Percentiles rank a stretch among this genome's conserved stretches.
Evolutionary conservation across 495 filamentous ascomycete genomes (phyloP).

Genomic region (Collariella sp.): DNA sequence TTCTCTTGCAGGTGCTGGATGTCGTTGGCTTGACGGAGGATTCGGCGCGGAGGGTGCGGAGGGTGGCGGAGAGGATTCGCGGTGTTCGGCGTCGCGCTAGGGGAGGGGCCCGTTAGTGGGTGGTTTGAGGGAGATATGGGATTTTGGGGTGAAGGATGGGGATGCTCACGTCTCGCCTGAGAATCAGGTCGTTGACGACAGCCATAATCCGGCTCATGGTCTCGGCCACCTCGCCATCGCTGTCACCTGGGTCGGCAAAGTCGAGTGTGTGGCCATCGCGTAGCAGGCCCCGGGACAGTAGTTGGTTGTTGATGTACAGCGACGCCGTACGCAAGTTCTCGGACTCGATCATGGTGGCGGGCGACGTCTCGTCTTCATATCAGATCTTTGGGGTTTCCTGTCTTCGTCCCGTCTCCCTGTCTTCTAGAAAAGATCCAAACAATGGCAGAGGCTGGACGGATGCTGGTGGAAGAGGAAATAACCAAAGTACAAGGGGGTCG

Average conservation of each 20-base stretch:
- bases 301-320: conserved; percentile 90
- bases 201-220: conserved; percentile 85
- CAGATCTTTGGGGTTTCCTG: not conserved
- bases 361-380: conserved; percentile 6
- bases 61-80: conserved; percentile 71
- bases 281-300: conserved; percentile 80
- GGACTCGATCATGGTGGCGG: conserved; percentile 54
- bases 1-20: conserved; percentile 55
- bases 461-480: not conserved
- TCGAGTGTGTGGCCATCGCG: conserved; percentile 78
- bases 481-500: not conserved
- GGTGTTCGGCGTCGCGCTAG: conserved; percentile 81
- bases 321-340: conserved; percentile 81
- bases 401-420: not conserved
- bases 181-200: conserved; percentile 82
- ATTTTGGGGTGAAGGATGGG: not conserved
- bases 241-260: conserved; percentile 66
- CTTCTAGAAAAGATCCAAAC: not conserved
- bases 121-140: not conserved
- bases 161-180: conserved; percentile 64
- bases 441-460: not conserved
- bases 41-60: conserved; percentile 63
- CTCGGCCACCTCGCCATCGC: conserved; percentile 52
- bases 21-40: conserved; percentile 60
- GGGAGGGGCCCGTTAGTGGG: conserved; percentile 9